Evolutionary conservation across 106 monocot genomes (phyloP), one percentile per base, ranked within the genome.

Genomic region (Apostasia shenzhenica): DNA sequence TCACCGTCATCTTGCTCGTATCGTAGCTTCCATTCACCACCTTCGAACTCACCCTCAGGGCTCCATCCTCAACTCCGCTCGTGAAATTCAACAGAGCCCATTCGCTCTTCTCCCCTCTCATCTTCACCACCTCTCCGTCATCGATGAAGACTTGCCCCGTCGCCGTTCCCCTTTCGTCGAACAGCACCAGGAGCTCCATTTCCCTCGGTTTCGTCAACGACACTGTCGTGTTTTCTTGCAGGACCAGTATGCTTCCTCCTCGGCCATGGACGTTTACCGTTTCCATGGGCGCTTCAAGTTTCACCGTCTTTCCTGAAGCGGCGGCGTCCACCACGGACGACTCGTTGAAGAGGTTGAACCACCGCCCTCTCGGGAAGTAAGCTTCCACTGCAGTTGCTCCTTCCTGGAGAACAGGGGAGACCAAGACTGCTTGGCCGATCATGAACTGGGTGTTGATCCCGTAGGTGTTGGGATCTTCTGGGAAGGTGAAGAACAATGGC

Each of bases 401-500:
- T 52, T 14, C 49, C 13, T 62, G 40, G 26, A 72, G n/a, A 6
- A 72, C 72, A 2, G 72, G 72, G 38, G 72, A 72, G 3, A 72
- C 61, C 48, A 72, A 14, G 9, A 71, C 67, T 42, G 8, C 8
- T 14, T 78, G 47, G 53, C 78, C 85, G 6, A 92, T 44, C 55
- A 92, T 52, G 60, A 92, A 92, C 78, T 88, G 85, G 0, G 67
- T 69, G 73, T 60, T 68, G 59, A 88, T 81, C 1, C 60, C 67
- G 53, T 79, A 71, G 0, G 92, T 78, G n/a, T 63, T 41, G 13
- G 44, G 6, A 59, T 92, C 88, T 12, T 73, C 46, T 0, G 85
- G 81, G 76, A 85, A 92, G 1, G 92, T 85, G 80, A 92, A 92
- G 72, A 92, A 92, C 38, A 92, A 68, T 7, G 91, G 88, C 10